Percentiles rank a stretch among this genome's conserved stretches.
These are phyloP conservation scores for Nakazawaea laoshanensis DNA, from an alignment of 805 yeast species.

Conservation along the genomic window DNA sequence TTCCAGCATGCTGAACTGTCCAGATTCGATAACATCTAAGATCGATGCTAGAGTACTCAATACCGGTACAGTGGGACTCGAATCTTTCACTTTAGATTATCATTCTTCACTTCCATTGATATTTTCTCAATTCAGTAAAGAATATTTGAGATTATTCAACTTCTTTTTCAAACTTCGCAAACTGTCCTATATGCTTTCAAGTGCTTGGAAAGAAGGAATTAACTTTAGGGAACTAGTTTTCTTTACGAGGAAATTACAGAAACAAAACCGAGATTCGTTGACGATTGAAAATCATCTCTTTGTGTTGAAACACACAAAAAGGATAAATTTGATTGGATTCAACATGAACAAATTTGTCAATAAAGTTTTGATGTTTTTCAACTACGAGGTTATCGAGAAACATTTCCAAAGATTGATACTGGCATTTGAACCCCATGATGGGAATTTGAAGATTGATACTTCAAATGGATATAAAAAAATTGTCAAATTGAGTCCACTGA, in stretches of 20 bases:
- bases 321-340: conserved; percentile 28
- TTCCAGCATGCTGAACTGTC: conserved; percentile 37
- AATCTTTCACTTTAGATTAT: conserved; percentile 83
- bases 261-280: conserved; percentile 10
- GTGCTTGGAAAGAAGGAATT: conserved; percentile 35
- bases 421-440: conserved; percentile 12
- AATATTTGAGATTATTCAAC: conserved; percentile 75
- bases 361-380: conserved; percentile 29
- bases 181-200: conserved; percentile 41
- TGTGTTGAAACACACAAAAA: conserved; percentile 18
- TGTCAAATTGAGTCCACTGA: conserved; percentile 19
- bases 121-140: conserved; percentile 35
- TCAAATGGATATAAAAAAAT: conserved; percentile 2
- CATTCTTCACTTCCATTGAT: conserved; percentile 37
- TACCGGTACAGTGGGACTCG: conserved; percentile 79
- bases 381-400: conserved; percentile 37
- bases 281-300: conserved; percentile 14
- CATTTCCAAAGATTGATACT: conserved; percentile 22
- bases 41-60: conserved; percentile 81
- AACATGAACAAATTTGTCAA: conserved; percentile 33
- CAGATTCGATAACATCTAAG: conserved; percentile 34
- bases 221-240: conserved; percentile 14
- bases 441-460: conserved; percentile 10
- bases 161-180: conserved; percentile 76
- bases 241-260: conserved; percentile 12